Evolutionary conservation across 345 rosid species (phyloP).

Genomic region (Murraya koenigii): DNA sequence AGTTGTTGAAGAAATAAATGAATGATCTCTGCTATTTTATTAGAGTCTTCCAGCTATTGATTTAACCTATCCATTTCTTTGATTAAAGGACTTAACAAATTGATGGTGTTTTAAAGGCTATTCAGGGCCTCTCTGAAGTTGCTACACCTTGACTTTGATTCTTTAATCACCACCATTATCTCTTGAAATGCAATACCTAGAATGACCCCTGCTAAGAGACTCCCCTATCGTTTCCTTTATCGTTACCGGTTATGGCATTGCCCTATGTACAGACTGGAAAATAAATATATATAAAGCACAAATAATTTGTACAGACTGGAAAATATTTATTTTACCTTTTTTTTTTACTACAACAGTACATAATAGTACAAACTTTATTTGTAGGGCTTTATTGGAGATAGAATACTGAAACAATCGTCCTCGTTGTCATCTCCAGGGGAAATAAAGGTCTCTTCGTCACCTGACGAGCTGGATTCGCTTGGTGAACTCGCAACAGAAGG

Average conservation of each 20-base stretch:
- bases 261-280: too few relatives aligned
- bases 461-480: too few relatives aligned
- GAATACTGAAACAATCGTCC: too few relatives aligned
- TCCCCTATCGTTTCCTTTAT: not conserved
- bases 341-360: too few relatives aligned
- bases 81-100: not conserved
- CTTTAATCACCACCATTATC: not conserved
- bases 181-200: not conserved
- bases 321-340: too few relatives aligned
- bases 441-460: too few relatives aligned
- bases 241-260: not conserved
- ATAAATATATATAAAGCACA: too few relatives aligned
- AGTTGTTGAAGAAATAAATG: not conserved
- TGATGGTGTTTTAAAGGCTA: not conserved
- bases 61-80: not conserved
- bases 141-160: not conserved
- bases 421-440: too few relatives aligned
- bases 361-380: too few relatives aligned
- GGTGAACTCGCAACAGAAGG: too few relatives aligned
- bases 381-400: too few relatives aligned
- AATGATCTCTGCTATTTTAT: not conserved
- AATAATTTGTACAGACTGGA: too few relatives aligned
- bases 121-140: not conserved
- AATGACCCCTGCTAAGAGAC: not conserved
- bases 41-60: not conserved